phyloP scores from a whole-genome alignment of 1,284 basidiomycete genomes.

The Ustilago tritici region DNA sequence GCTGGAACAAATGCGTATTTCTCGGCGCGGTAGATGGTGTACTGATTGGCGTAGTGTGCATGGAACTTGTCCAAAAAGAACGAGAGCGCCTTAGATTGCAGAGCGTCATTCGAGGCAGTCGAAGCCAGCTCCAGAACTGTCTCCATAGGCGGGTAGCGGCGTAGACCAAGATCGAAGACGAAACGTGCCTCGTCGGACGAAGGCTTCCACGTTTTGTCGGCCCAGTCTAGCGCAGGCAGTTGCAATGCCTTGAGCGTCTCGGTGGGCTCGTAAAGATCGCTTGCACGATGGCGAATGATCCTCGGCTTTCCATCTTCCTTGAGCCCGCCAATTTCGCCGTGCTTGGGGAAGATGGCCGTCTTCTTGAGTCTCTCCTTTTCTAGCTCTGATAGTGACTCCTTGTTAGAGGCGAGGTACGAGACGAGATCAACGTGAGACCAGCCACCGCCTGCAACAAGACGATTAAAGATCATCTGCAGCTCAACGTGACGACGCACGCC shows the following conservation, averaged over 20 bases:
- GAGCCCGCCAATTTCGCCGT: constrained; percentile 70
- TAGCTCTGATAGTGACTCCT: constrained; percentile 76
- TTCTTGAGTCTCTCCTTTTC: constrained; percentile 81
- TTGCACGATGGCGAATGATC: constrained; percentile 60
- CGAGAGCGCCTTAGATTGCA: constrained; percentile 54
- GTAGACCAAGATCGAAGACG: constrained; percentile 82
- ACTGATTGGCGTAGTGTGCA: constrained; percentile 53
- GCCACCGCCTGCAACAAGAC: constrained; percentile 70
- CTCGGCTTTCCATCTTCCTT: constrained; percentile 59
- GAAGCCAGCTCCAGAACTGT: constrained; percentile 71
- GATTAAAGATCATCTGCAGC: constrained; percentile 71
- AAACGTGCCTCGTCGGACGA: constrained; percentile 78
- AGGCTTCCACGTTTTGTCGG: constrained; percentile 71
- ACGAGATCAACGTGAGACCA: constrained; percentile 71
- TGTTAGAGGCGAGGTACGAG: constrained; percentile 81
- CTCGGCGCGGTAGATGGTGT: constrained; percentile 51
- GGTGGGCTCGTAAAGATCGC: constrained; percentile 79
- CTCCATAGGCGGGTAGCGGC: constrained; percentile 78
- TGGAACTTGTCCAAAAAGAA: constrained; percentile 64
- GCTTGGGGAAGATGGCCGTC: constrained; percentile 82
- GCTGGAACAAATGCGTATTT: constrained; percentile 79
- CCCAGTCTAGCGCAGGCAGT: constrained; percentile 90
- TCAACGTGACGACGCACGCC: constrained; percentile 91
- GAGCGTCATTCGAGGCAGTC: constrained; percentile 13
- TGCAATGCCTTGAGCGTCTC: constrained; percentile 80